phyloP scores from a whole-genome alignment of 1,284 basidiomycete genomes.

The Ceratobasidium sp. region DNA sequence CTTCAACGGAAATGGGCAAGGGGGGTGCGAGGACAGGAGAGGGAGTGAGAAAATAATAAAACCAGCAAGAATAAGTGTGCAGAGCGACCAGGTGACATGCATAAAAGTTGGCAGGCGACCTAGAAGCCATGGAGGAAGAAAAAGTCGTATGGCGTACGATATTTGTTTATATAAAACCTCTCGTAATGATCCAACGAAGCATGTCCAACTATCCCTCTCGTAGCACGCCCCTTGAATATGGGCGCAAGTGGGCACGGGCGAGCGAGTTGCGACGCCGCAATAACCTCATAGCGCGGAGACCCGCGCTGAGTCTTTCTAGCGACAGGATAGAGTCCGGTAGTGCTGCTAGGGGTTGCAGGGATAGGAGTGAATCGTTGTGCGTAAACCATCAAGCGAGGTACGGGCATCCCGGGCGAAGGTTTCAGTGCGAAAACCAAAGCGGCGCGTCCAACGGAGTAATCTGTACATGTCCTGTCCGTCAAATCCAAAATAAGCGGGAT shows the following conservation, averaged over 20 bases:
- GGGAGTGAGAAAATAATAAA: too few species aligned
- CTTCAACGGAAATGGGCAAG: too few species aligned
- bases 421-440: not conserved
- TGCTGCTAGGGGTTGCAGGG: not conserved
- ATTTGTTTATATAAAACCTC: not conserved
- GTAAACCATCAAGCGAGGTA: not conserved
- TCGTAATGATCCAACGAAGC: not conserved
- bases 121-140: slow-evolving; percentile 49
- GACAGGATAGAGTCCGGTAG: not conserved
- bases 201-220: not conserved
- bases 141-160: not conserved
- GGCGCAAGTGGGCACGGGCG: not conserved
- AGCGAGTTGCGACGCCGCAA: not conserved
- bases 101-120: too few species aligned
- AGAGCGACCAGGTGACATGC: too few species aligned
- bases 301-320: not conserved
- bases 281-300: not conserved
- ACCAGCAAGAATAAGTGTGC: too few species aligned
- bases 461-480: not conserved
- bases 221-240: not conserved
- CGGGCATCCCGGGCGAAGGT: not conserved
- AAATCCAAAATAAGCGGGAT: too few species aligned
- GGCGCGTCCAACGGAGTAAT: not conserved
- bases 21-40: too few species aligned
- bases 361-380: not conserved